These are phyloP conservation scores for Trichosporon inkin DNA, from an alignment of 1,284 basidiomycete species.

Conservation along the genomic window DNA sequence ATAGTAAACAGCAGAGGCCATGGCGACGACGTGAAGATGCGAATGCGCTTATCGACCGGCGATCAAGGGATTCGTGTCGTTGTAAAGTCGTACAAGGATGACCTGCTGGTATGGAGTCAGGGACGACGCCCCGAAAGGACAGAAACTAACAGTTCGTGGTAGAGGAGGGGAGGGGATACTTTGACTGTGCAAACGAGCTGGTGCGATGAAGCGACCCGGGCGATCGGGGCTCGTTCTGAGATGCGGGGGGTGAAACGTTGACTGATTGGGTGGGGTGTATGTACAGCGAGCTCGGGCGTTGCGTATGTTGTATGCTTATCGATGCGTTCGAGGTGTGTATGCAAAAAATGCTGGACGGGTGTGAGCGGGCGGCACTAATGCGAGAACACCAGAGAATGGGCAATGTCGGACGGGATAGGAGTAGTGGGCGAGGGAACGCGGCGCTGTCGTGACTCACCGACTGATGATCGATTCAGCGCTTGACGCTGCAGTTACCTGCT, in stretches of 20 bases:
- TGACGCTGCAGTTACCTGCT: not conserved
- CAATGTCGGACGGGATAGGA: constrained; percentile 2
- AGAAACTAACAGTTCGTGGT: not conserved
- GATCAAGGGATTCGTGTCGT: not conserved
- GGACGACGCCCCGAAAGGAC: not conserved
- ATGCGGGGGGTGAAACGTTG: too few relatives aligned
- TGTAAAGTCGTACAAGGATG: not conserved
- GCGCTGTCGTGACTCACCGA: not conserved
- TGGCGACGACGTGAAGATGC: constrained; percentile 3
- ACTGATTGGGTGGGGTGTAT: not conserved
- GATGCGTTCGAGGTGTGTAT: not conserved
- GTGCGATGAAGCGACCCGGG: not conserved
- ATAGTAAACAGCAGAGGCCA: constrained; percentile 14
- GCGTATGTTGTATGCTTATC: not conserved
- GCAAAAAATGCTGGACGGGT: not conserved
- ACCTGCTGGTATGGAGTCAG: not conserved
- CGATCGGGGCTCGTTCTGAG: too few relatives aligned
- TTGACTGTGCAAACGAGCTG: not conserved
- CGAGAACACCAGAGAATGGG: not conserved
- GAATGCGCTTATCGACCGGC: constrained; percentile 10
- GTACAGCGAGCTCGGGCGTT: not conserved
- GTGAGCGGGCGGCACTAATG: not conserved
- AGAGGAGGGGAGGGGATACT: too few relatives aligned
- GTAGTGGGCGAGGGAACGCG: not conserved
- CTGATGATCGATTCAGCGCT: not conserved